phyloP scores from a whole-genome alignment of 345 rosid genomes.

The Ceriops tagal region DNA sequence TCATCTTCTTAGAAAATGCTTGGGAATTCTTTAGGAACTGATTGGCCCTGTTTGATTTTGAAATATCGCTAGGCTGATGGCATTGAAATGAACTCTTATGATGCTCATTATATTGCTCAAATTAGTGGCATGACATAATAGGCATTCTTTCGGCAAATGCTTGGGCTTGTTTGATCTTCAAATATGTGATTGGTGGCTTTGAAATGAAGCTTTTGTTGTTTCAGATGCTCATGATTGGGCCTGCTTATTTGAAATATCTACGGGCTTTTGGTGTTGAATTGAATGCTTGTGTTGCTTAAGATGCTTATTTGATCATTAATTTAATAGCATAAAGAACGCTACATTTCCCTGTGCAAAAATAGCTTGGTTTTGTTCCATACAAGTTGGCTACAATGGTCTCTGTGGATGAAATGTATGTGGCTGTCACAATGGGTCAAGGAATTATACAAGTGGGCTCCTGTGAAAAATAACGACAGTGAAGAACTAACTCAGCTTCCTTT shows the following conservation, averaged over 20 bases:
- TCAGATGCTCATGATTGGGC: background rate
- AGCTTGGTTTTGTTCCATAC: slow-evolving; percentile 9
- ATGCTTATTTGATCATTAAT: slow-evolving; percentile 77
- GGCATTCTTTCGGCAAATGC: background rate
- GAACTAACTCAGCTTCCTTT: background rate
- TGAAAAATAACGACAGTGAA: background rate
- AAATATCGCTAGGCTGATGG: too few relatives aligned
- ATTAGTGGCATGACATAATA: too few relatives aligned
- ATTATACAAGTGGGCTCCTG: background rate
- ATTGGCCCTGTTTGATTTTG: too few relatives aligned
- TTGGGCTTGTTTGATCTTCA: too few relatives aligned
- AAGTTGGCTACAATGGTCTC: background rate
- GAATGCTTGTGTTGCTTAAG: slow-evolving; percentile 92
- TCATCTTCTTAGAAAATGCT: background rate
- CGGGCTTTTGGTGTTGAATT: slow-evolving; percentile 93
- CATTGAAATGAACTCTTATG: too few relatives aligned
- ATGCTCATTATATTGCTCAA: background rate
- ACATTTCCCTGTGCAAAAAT: slow-evolving; percentile 85
- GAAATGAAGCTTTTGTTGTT: too few relatives aligned
- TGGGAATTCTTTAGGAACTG: too few relatives aligned
- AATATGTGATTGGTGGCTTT: too few relatives aligned
- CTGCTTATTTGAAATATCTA: slow-evolving; percentile 14
- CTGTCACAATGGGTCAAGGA: background rate
- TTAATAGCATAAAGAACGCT: slow-evolving; percentile 80
- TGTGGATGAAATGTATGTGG: background rate